These are phyloP conservation scores for Aspergillus amoenus DNA, from an alignment of 2,329 filamentous ascomycete species.

Conservation along the genomic window DNA sequence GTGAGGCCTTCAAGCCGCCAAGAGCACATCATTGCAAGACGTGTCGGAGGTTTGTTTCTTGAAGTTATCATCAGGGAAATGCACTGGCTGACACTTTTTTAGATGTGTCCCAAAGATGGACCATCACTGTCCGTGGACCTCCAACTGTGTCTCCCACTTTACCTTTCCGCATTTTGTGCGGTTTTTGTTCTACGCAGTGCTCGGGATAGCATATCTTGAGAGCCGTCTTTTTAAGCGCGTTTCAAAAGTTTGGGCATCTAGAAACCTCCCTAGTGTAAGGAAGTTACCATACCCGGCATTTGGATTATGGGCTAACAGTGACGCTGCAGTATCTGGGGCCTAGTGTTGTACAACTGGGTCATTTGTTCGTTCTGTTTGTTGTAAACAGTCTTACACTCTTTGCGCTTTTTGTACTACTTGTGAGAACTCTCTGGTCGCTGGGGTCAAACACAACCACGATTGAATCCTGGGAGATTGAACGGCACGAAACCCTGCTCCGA, in stretches of 20 bases:
- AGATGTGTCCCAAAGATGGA: slow-evolving; percentile 67
- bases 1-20: slow-evolving; percentile 60
- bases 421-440: slow-evolving; percentile 56
- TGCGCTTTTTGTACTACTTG: slow-evolving; percentile 53
- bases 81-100: slow-evolving; percentile 11
- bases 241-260: slow-evolving; percentile 54
- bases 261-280: slow-evolving; percentile 58
- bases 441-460: slow-evolving; percentile 63
- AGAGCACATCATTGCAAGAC: slow-evolving; percentile 65
- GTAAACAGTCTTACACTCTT: slow-evolving; percentile 60
- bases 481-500: slow-evolving; percentile 48
- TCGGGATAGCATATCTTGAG: slow-evolving; percentile 58
- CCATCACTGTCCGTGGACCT: slow-evolving; percentile 67
- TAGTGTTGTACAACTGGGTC: slow-evolving; percentile 49
- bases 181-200: slow-evolving; percentile 60
- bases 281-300: too few relatives aligned
- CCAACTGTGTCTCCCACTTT: slow-evolving; percentile 65
- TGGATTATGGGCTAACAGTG: neutral
- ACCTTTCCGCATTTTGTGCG: slow-evolving; percentile 66
- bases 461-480: slow-evolving; percentile 61
- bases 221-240: slow-evolving; percentile 54
- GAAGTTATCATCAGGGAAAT: too few relatives aligned
- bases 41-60: slow-evolving; percentile 52
- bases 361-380: slow-evolving; percentile 55
- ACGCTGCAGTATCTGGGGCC: slow-evolving; percentile 59